Evolutionary conservation across 108 stramenopile species (phyloP).

Genomic region (Skeletonema grethae): DNA sequence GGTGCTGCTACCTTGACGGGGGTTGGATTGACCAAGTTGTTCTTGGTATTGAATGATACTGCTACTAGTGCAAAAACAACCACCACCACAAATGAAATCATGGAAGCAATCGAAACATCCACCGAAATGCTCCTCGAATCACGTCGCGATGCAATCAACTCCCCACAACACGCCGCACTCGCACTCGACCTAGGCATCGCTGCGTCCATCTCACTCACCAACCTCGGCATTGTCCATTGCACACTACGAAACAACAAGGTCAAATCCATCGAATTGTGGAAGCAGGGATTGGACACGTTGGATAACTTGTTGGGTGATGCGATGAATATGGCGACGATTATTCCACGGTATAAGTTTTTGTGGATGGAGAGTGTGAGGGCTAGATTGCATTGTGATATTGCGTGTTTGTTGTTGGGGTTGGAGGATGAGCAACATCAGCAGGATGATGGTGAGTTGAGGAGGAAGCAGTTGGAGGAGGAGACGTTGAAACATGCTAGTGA

Average conservation of each 20-base stretch:
- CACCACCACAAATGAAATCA: conserved; percentile 13
- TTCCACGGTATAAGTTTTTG: conserved; percentile 26
- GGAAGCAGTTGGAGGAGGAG: conserved; percentile 29
- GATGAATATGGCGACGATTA: conserved; percentile 23
- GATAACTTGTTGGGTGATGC: conserved; percentile 32
- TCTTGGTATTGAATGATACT: background rate
- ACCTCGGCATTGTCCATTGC: conserved; percentile 29
- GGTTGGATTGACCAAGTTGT: conserved; percentile 37
- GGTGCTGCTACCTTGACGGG: conserved; percentile 43
- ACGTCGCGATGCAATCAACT: conserved; percentile 34
- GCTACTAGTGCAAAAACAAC: background rate
- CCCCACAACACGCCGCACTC: conserved; percentile 17
- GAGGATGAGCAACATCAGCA: background rate
- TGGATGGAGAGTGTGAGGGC: conserved; percentile 49
- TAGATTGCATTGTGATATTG: conserved; percentile 46
- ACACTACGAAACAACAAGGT: background rate
- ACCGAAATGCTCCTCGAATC: conserved; percentile 48
- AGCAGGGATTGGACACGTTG: conserved; percentile 22
- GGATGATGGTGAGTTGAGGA: too few species aligned
- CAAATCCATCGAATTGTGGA: conserved; percentile 26
- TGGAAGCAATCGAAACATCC: conserved; percentile 39
- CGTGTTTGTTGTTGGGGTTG: conserved; percentile 30
- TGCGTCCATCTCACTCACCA: conserved; percentile 38
- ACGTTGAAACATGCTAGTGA: conserved; percentile 66
- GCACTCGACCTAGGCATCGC: conserved; percentile 46